Base-by-base conservation (phyloP, 2,329 filamentous ascomycete genomes). In the Beauveria rudraprayagi region DNA sequence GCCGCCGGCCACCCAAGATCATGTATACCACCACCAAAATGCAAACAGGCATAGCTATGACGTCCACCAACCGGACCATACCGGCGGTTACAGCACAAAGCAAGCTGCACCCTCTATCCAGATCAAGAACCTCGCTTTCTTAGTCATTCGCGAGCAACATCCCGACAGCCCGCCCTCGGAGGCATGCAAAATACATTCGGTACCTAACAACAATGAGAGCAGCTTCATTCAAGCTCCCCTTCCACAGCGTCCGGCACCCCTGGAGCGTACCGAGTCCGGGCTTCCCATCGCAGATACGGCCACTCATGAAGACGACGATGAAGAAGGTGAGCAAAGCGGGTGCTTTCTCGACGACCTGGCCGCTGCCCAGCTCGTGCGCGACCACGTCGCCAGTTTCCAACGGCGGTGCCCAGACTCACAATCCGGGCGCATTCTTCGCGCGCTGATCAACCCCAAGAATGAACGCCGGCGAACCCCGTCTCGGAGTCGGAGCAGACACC, bases 361-460 rank as follows among this genome's bases (percentile, higher is more conserved):
- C 24, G 82, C 82, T 1, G 80, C 80, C 3, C 70, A 71, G 54
- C 68, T 77, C n/a, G 82, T 84, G 10, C 73, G 75, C 50, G 70
- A 74, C 22, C 78, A 83, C 63, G 72, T 84, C 54, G 71, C 73
- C 44, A 73, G 69, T 60, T 76, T 76, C 63, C 74, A 74, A 19
- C 76, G 79, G 24, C 75, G 78, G 50, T 74, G 72, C 60, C 75
- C 76, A 14, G 74, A 81, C 64, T 82, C 82, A 26, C 79, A 79
- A 56, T 79, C 83, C 60, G 81, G 80, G 63, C 79, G 83, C 44
- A 85, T 86, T 61, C 74, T 87, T 22, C 78, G 79, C 62, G 78
- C 79, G 28, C 77, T 87, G 55, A 84, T 87, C 67, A 78, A 76
- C 57, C 82, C 74, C 44, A 61, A 61, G 19, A n/a, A 44, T 22